Conservation (phyloP, 2,329 filamentous ascomycete species). For the Colletotrichum tropicale region DNA sequence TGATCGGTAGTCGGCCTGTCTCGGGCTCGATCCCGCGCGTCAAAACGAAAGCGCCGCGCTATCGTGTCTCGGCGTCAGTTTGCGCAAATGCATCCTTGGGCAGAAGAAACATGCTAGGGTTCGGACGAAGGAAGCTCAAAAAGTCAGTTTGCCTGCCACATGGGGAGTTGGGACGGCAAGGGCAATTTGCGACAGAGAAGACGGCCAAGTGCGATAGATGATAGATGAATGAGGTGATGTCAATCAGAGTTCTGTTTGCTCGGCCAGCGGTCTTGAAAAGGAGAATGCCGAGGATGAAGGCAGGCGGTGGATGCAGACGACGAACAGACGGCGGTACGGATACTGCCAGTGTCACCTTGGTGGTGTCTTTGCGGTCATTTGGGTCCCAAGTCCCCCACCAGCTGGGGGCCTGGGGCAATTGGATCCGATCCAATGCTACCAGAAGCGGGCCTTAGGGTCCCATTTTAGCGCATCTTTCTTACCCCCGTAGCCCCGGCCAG, state of each 20-base stretch:
- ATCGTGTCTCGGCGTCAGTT: slow-evolving; percentile 6
- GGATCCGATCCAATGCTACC: not conserved
- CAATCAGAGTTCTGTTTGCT: not conserved
- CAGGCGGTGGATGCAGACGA: not conserved
- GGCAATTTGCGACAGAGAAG: not conserved
- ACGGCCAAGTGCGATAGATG: not conserved
- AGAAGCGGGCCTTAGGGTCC: slow-evolving; percentile 1
- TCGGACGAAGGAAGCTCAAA: not conserved
- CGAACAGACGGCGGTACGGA: not conserved
- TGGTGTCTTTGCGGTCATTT: not conserved
- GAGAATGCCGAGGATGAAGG: not conserved
- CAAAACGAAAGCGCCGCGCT: slow-evolving; percentile 1
- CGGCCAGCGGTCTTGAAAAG: slow-evolving; percentile 6
- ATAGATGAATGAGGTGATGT: not conserved
- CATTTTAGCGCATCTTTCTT: not conserved
- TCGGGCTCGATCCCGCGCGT: not conserved
- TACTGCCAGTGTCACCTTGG: not conserved
- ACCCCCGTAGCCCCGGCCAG: not conserved
- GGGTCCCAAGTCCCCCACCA: not conserved
- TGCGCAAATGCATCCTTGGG: not conserved
- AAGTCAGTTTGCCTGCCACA: not conserved
- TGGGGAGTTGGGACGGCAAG: not conserved
- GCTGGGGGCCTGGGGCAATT: not conserved
- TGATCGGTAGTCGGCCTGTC: not conserved
- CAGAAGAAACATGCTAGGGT: not conserved